These are phyloP conservation scores for Prunus yedoensis DNA, from an alignment of 331 rosid species.

Conservation along the genomic window DNA sequence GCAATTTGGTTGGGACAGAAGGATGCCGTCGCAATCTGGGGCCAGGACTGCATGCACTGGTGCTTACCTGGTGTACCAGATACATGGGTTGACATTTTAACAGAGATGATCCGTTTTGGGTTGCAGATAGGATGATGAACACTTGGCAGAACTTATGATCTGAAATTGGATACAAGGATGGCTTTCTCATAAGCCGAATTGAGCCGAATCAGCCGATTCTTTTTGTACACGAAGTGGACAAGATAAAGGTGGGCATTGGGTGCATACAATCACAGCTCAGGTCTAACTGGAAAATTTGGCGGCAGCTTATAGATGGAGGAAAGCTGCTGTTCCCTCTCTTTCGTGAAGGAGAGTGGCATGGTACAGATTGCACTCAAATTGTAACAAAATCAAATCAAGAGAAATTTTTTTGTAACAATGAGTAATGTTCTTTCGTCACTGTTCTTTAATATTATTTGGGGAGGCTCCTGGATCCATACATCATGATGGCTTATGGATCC, in stretches of 20 bases:
- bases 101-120: conserved; percentile 43
- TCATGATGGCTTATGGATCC: neutral
- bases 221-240: neutral
- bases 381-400: neutral
- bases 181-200: neutral
- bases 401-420: neutral
- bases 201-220: neutral
- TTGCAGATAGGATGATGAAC: conserved; percentile 22
- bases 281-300: neutral
- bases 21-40: conserved; percentile 86
- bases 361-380: neutral
- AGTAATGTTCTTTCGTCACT: neutral
- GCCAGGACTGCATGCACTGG: conserved; percentile 98
- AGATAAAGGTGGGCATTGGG: neutral
- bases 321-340: neutral
- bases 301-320: neutral
- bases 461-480: neutral
- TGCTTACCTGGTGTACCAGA: conserved; percentile 97
- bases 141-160: neutral
- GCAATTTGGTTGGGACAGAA: conserved; percentile 86
- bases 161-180: neutral
- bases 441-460: neutral
- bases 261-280: neutral
- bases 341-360: neutral
- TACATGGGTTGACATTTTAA: conserved; percentile 83